phyloP scores from a whole-genome alignment of 106 monocot species.

The Posidonia australis region DNA sequence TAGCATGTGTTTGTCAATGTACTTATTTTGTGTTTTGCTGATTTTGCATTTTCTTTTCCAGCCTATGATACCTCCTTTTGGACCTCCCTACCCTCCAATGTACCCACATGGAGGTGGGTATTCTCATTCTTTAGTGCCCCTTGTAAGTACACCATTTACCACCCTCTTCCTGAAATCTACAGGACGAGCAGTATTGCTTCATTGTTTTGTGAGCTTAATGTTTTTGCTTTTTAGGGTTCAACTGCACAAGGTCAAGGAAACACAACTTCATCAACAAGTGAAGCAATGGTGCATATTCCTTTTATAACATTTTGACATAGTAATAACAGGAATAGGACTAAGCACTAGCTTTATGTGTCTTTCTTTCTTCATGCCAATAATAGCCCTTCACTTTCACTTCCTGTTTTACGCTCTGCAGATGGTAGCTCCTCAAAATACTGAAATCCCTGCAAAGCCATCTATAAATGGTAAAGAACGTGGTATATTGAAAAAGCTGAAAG shows the following conservation, averaged over 20 bases:
- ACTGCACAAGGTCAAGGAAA: slow-evolving; percentile 8
- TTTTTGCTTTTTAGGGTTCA: slow-evolving; percentile 12
- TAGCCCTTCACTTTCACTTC: background rate
- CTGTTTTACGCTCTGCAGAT: slow-evolving; percentile 1
- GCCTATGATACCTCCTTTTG: slow-evolving; percentile 26
- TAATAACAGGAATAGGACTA: background rate
- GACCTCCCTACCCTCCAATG: slow-evolving; percentile 19
- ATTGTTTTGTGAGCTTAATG: background rate
- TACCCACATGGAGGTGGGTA: slow-evolving; percentile 17
- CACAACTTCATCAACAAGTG: slow-evolving; percentile 6
- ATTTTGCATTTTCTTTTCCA: background rate
- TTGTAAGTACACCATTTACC: slow-evolving; percentile 8
- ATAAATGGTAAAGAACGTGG: slow-evolving; percentile 1
- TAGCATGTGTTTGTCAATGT: too few relatives aligned
- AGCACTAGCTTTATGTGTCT: background rate
- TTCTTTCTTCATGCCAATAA: background rate
- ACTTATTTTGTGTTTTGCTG: background rate
- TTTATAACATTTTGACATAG: background rate
- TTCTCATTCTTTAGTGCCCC: slow-evolving; percentile 11
- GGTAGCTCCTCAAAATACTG: slow-evolving; percentile 2
- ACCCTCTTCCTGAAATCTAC: background rate
- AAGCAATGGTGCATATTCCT: slow-evolving; percentile 13
- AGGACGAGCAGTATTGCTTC: background rate
- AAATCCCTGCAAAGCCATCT: slow-evolving; percentile 8
- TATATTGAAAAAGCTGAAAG: slow-evolving; percentile 16